A percentile compares a stretch with the other conserved stretches of the same genome.
These are phyloP conservation scores for Mortierella sp. DNA, from an alignment of 371 early-diverging fungal species.

Conservation along the genomic window DNA sequence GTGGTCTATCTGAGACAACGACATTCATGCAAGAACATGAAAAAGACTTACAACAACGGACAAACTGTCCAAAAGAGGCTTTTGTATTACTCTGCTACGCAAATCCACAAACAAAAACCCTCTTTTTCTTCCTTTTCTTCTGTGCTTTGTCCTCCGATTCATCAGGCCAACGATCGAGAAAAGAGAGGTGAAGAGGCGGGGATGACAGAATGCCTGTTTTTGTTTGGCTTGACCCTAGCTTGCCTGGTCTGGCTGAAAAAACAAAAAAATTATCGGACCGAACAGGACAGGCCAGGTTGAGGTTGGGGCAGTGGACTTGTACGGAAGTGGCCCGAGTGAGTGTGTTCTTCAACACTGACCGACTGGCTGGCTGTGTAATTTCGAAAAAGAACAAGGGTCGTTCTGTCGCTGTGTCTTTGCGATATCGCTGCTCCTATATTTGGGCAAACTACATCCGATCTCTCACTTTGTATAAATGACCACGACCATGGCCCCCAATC, in stretches of 20 bases:
- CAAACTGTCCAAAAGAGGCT: not conserved
- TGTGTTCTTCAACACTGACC: not conserved
- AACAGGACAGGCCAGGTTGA: not conserved
- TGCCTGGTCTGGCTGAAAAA: not conserved
- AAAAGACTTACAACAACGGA: not conserved
- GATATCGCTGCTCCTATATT: no score
- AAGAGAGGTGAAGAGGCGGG: not conserved
- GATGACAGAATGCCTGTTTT: not conserved
- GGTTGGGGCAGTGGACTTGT: no score
- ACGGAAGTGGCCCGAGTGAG: constrained; percentile 1
- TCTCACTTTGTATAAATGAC: not conserved
- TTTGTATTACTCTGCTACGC: not conserved
- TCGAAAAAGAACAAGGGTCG: no score
- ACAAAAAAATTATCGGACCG: not conserved
- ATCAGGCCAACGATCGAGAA: not conserved
- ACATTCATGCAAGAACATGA: constrained; percentile 4
- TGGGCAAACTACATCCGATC: not conserved
- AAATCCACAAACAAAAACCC: not conserved
- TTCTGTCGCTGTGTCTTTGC: no score
- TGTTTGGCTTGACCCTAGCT: not conserved
- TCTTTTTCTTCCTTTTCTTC: not conserved
- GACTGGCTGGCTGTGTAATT: not conserved
- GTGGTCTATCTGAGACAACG: constrained; percentile 5
- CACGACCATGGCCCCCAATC: not conserved
- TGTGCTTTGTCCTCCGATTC: not conserved